phyloP scores from a whole-genome alignment of 176 grass and related monocot species.

The Puccinellia tenuiflora region DNA sequence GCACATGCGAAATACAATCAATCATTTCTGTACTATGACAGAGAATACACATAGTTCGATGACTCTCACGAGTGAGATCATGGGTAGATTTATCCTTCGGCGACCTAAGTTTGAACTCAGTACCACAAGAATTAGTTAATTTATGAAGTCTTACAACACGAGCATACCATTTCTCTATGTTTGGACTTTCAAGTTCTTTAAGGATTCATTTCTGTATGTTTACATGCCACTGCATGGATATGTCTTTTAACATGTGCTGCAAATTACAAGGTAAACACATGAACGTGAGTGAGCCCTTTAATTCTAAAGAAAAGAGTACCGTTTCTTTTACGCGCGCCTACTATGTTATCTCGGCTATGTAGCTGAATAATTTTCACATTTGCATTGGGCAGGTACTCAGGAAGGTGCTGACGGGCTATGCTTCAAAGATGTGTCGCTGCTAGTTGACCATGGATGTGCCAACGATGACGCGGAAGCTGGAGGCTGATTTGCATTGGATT shows the following conservation, averaged over 20 bases:
- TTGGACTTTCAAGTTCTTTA: too few relatives aligned
- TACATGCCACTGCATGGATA: background rate
- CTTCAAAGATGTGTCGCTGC: background rate
- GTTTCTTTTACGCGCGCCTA: too few relatives aligned
- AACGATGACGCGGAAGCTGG: too few relatives aligned
- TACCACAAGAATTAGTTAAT: too few relatives aligned
- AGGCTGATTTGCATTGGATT: too few relatives aligned
- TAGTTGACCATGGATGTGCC: background rate
- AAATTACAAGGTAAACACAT: background rate
- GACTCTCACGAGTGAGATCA: too few relatives aligned
- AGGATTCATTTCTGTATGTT: too few relatives aligned
- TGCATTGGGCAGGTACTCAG: background rate
- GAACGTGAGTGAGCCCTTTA: background rate
- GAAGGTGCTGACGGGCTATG: background rate
- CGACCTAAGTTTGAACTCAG: too few relatives aligned
- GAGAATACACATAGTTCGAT: too few relatives aligned
- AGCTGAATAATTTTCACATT: background rate
- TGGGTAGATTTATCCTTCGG: too few relatives aligned
- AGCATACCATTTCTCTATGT: too few relatives aligned
- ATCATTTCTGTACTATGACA: background rate
- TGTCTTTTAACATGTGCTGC: background rate
- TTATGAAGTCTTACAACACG: too few relatives aligned
- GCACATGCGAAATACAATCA: background rate
- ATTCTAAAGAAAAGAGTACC: background rate
- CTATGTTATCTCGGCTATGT: background rate